Evolutionary conservation across 2,329 filamentous ascomycete genomes (phyloP), one percentile per base, ranked within the genome.

Genomic region (Gaeumannomyces sp.): DNA sequence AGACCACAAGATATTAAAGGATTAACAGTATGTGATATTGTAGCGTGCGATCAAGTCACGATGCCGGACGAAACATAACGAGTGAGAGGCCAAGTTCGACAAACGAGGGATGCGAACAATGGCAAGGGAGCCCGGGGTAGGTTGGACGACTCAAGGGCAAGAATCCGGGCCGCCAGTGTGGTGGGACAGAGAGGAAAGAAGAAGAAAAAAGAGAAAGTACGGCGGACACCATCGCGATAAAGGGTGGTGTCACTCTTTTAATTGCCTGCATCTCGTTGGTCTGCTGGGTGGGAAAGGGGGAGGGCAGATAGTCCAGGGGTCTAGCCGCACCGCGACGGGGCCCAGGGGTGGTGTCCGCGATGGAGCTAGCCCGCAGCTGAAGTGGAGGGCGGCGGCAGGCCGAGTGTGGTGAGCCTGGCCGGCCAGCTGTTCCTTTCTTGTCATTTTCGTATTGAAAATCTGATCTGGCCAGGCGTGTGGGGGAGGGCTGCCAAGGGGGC

Each of bases 51-150:
- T 58, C n/a, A 27, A 59, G 57, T 22, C 14, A 22, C 22, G 27
- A 38, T 53, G 2, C n/a, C 19, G 22, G 22, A 53, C n/a, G 25
- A 25, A 53, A 25, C 45, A 53, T 53, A 60, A 35, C 59, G 59
- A 60, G 59, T 60, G 59, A 31, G 10, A 38, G 1, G 57, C 59
- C 59, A 60, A n/a, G 31, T 60, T 60, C 59, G 59, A 60, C 59
- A 60, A 60, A 60, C 59, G 59, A 60, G 45, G 22, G 45, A 53
- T 59, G 57, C 57, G 57, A 59, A 59, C 57, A 29, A 59, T 59
- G 45, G 45, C 27, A 19, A 29, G 27, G 8, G 19, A 59, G 57
- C 31, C 31, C 22, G 29, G 29, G 27, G 59, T 14, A 31, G 28
- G 59, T 33, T 16, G n/a, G 11, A 31, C 4, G 45, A 53, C 45